Evolutionary conservation across 371 early-diverging fungal genomes (phyloP), one percentile per base, ranked within the genome.

Genomic region (Globomyces sp.): DNA sequence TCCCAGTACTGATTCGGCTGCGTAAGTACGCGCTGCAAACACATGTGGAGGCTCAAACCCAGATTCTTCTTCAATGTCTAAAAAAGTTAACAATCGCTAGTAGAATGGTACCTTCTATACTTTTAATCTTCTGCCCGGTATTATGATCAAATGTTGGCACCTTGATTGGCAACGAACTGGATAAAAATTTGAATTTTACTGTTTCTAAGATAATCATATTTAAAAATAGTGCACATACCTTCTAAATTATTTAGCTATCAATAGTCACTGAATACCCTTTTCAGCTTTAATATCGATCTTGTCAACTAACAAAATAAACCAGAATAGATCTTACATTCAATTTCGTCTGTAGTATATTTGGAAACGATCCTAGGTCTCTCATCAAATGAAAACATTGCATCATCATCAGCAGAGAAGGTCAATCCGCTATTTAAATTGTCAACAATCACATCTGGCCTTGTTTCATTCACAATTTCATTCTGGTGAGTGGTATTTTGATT

Each of bases 11-110:
- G 42, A 43, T 24, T 58, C 58, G 24, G 24, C 24, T 24, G 42
- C 44, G 41, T 43, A 58, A 3, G 58, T 58, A 13, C 41, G 24
- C 9, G 58, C 58, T 41, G 58, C 42, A 5, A 58, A 13, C 5
- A 58, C 44, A 13, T 58, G 58, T n/a, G 58, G 58, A 43, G 58
- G 58, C 44, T 58, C 58, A 36, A 58, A 58, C 0, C 13, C 44
- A 44, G 44, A 13, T 43, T 58, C 58, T 44, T 58, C 44, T 9
- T 24, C 24, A 24, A 24, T 24, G 24, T 24, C 24, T 24, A 24
- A 24, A 24, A 24, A 24, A 24, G 24, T 24, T 24, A 24, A 24
- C 24, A 24, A 24, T 24, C 24, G 24, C 24, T 24, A 24, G 24
- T 24, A 24, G 24, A 24, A 24, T 24, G 24, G 24, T 24, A 24